Evolutionary conservation across 2,329 filamentous ascomycete genomes (phyloP), one percentile per base, ranked within the genome.

Genomic region (Penicillium sp.): DNA sequence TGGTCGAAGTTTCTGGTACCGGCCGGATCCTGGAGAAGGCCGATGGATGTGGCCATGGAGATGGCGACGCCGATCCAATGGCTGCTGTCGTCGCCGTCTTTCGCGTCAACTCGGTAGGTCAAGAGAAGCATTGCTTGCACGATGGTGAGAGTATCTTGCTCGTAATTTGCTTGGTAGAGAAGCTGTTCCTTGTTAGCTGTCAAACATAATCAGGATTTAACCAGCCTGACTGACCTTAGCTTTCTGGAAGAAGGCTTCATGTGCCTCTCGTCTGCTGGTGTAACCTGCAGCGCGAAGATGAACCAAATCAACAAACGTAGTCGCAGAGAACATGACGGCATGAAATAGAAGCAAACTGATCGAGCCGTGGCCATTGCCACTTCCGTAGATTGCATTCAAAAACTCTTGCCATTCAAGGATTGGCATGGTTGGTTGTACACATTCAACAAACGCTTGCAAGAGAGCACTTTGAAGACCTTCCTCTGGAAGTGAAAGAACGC

Each of bases 381-480:
- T 44, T 74, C 63, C 82, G 74, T 59, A 85, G 67, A 71, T 88
- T 0, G 63, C 57, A 29, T 56, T 65, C 1, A 83, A 65, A 53
- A 83, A 78, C 12, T 81, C 76, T 47, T 80, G 74, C 39, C 83
- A 66, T 54, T 83, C 89, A 56, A 95, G 75, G 34, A 95, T 77
- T 21, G 90, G 90, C 87, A 95, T 93, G 68, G 87, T 94, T 1
- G 90, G 90, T 68, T 95, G 86, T 6, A 95, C 89, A 67, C 86
- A 94, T 73, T 94, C 87, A 58, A 90, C 79, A 63, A 91, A 95
- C 26, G 84, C 83, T 59, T 85, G 83, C 9, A 95, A 76, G 18
- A 95, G 80, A 45, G 89, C 88, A 68, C 86, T 88, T 65, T 91
- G 87, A 21, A 95, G 76, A 1, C 76, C 72, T 1, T 78, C 70